Evolutionary conservation across 306 rosid species (phyloP).

Genomic region (Vigna nakashimae): DNA sequence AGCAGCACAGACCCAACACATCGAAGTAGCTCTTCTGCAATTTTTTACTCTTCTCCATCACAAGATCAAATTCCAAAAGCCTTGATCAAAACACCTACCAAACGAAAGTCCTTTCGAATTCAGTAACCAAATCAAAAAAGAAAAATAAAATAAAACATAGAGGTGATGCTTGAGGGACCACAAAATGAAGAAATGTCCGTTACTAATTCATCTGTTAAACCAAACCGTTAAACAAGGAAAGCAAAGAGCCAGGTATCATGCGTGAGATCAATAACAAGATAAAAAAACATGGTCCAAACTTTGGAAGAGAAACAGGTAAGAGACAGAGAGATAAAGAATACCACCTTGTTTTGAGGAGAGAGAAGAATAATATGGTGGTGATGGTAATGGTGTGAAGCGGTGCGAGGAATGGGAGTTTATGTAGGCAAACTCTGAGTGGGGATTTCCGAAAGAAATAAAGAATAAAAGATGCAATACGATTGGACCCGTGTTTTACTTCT

Average conservation of each 20-base stretch:
- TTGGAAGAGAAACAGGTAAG: background rate
- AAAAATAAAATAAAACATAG: too few relatives aligned
- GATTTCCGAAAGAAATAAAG: background rate
- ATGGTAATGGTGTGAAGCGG: slow-evolving; percentile 20
- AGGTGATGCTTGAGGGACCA: background rate
- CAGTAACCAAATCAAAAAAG: too few relatives aligned
- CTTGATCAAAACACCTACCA: slow-evolving; percentile 1
- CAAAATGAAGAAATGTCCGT: background rate
- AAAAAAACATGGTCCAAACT: background rate
- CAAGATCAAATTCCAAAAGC: background rate
- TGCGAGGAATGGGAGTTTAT: slow-evolving; percentile 22
- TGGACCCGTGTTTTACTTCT: background rate
- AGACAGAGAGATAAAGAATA: background rate
- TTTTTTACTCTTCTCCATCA: slow-evolving; percentile 50
- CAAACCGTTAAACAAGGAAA: background rate
- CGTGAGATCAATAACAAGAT: background rate
- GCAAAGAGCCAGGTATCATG: background rate
- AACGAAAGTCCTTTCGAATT: background rate
- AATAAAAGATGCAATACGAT: slow-evolving; percentile 29
- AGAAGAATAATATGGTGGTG: background rate
- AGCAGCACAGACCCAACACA: slow-evolving; percentile 87
- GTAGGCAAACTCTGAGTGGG: slow-evolving; percentile 20
- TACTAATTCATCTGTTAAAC: background rate
- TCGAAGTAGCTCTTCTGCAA: slow-evolving; percentile 86
- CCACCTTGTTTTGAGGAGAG: slow-evolving; percentile 36